Base-by-base conservation (phyloP, 2,329 filamentous ascomycete genomes). In the Ceratocystis eucalypticola region DNA sequence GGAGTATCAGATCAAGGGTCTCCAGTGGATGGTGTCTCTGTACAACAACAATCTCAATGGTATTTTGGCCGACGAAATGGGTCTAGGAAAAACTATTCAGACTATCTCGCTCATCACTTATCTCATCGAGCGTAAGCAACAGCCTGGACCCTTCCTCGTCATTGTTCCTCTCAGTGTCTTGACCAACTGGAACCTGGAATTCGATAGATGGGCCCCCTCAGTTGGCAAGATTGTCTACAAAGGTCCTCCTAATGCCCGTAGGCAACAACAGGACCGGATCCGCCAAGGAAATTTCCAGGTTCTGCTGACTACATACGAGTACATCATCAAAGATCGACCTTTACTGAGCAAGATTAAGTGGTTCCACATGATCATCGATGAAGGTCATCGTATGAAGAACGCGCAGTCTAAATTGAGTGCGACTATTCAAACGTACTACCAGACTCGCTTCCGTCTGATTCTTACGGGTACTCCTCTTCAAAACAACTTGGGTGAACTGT, bases 21-120 rank as follows among this genome's bases (percentile, higher is more conserved):
- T 99, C 61, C 93, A 99, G 76, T 99, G 94, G 94, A 99, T 99
- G 94, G 87, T 99, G 69, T 99, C 94, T 15, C 82, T 99, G 15
- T 99, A 97, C 83, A 99, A 99, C 86, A 99, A 99, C 81, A 99
- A 96, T 77, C 84, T 99, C 70, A 99, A 99, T 75, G 94, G 94
- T 83, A 97, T 99, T 70, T 80, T 99, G 72, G 94, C 94, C 68
- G 94, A 99, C 73, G 94, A 99, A 78, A 99, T 99, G 94, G 94
- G 94, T 87, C 89, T 99, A 70, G 94, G 94, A 76, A 99, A 99
- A 80, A 99, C 94, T 0, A 99, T 99, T 71, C 94, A 99, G 77
- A 97, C 94, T 57, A 99, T 99, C 77, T 96, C 90, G 80, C 80
- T 99, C 77, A 89, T 99, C 72, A 96, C 93, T 2, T 95, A 99